Base-by-base conservation (phyloP, 768 basidiomycete genomes). In the Stropharia rugosoannulata region DNA sequence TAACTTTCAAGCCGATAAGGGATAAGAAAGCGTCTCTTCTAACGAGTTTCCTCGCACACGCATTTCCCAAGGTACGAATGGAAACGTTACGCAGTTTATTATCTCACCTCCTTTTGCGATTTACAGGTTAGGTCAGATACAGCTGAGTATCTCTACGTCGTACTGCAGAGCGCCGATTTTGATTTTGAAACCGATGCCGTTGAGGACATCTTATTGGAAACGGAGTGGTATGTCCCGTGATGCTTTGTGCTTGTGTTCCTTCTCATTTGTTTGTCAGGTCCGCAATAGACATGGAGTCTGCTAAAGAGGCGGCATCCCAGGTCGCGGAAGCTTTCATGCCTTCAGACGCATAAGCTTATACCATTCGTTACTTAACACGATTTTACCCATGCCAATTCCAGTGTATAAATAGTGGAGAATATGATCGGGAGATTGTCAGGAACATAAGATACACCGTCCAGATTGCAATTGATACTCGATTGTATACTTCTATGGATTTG, bases 121-220 rank as follows among this genome's bases (percentile, higher is more conserved):
- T 32, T 36, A 27, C 60, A 96, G 93, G 77, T 95, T 54, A 86
- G 95, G 53, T 78, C 85, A 9, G 84, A 86, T 56, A 85, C 90
- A 1, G 90, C 93, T 2, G 95, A 96, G 68, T 83, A 88, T 59
- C 68, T 97, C 7, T 97, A 94, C 65, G 73, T 92, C 25, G 78
- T 83, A 13, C 69, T 95, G 36, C 90, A 93, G 66, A 83, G 83
- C 61, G 77, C 77, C 44, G 90, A 91, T 60, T 64, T 89, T 8
- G 84, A 78, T 0, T 69, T 76, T 54, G 88, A 90, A 13, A 84
- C 83, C 8, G 85, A 86, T 37, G 82, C 80, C 38, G 76, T 81
- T 1, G 90, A 93, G 64, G 82, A 86, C 12, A 66, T 89, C 11
- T 68, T 94, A 39, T 71, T 94, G 25, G 89, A 94, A 67, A 93